Percentiles rank a stretch among this genome's conserved stretches.
Evolutionary conservation across 1,284 basidiomycete species (phyloP).

Genomic region (Termitomyces sp.): DNA sequence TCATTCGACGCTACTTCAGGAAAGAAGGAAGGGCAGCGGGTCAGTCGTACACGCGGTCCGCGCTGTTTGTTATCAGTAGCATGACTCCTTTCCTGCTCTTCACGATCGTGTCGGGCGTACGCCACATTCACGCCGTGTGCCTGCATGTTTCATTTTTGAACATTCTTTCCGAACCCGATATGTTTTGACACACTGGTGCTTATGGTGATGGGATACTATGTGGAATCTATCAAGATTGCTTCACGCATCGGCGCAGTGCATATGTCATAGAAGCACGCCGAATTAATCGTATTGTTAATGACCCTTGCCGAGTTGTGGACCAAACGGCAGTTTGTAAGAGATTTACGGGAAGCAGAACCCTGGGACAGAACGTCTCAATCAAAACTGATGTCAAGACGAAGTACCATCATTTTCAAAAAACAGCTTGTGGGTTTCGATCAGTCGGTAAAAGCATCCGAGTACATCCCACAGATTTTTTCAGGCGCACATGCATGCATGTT

Average conservation of each 20-base stretch:
- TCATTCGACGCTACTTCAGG: background rate
- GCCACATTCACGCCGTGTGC: slow-evolving; percentile 3
- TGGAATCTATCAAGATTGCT: background rate
- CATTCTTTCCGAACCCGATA: background rate
- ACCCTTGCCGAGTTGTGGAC: background rate
- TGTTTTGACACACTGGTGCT: background rate
- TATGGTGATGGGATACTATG: background rate
- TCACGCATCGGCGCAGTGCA: background rate
- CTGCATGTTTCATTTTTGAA: background rate
- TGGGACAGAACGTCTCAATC: background rate
- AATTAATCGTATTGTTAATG: background rate
- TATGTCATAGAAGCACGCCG: background rate
- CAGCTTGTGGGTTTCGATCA: background rate
- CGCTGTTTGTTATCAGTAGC: background rate
- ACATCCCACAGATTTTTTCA: background rate
- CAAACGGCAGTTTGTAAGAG: background rate
- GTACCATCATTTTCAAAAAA: background rate
- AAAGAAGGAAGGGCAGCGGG: background rate
- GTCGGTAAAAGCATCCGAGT: background rate
- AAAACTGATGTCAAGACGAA: background rate
- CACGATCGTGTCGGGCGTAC: slow-evolving; percentile 2
- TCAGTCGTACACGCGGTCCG: background rate
- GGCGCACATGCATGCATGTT: background rate
- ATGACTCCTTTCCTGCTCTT: background rate
- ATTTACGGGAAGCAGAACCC: no score